A percentile compares a stretch with the other conserved stretches of the same genome.
phyloP scores from a whole-genome alignment of 2,329 filamentous ascomycete genomes.

The Diaporthe citrichinensis region DNA sequence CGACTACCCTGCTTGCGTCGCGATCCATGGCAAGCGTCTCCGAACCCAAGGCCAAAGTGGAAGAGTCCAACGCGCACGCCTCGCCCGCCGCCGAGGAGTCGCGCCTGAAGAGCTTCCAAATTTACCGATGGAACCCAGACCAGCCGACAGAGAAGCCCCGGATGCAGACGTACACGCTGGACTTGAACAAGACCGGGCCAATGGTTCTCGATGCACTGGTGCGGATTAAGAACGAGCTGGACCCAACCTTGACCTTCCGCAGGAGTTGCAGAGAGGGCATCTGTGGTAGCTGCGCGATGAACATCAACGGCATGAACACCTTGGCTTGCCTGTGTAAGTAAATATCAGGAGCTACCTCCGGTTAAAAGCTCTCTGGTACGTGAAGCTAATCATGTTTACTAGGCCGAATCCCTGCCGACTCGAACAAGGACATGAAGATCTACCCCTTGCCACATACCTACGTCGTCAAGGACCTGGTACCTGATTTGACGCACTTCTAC shows the following conservation, averaged over 20 bases:
- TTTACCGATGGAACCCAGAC: conserved; percentile 99
- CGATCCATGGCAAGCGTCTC: conserved; percentile 70
- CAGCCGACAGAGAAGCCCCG: conserved; percentile 90
- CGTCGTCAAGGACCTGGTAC: conserved; percentile 98
- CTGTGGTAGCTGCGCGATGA: conserved; percentile 99
- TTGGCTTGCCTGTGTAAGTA: conserved; percentile 94
- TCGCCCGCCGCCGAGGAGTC: conserved; percentile 72
- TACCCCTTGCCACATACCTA: conserved; percentile 99
- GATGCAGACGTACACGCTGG: conserved; percentile 96
- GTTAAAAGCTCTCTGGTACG: conserved; percentile 46
- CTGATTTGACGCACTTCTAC: conserved; percentile 98
- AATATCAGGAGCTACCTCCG: neutral
- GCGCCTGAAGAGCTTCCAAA: conserved; percentile 92
- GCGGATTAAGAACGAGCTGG: conserved; percentile 98
- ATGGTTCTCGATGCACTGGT: conserved; percentile 99
- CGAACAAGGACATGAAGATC: conserved; percentile 86
- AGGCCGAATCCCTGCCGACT: conserved; percentile 95
- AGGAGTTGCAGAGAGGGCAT: conserved; percentile 98
- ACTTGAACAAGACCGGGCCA: conserved; percentile 98
- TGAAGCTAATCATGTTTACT: conserved; percentile 31
- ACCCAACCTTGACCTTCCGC: conserved; percentile 96
- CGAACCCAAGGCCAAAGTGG: conserved; percentile 58
- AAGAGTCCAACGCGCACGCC: conserved; percentile 35
- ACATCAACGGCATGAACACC: conserved; percentile 99
- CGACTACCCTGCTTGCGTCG: conserved; percentile 51